Evolutionary conservation across 2,329 filamentous ascomycete genomes (phyloP).

Genomic region (Alternaria gansuensis): DNA sequence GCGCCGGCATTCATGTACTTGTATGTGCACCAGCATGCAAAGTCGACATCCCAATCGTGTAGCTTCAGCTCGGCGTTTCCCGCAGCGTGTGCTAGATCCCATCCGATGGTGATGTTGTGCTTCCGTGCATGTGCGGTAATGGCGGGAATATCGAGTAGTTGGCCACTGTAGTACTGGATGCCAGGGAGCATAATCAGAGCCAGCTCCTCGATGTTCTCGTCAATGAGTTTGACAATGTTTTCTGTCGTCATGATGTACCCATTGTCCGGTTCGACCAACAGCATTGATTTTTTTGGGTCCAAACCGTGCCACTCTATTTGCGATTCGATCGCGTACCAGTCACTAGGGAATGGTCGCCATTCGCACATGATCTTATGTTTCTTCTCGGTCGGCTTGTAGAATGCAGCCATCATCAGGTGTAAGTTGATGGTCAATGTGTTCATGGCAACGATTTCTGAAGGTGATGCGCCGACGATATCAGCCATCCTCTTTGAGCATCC

Average conservation of each 20-base stretch:
- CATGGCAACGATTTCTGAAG: slow-evolving; percentile 84
- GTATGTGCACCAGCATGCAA: slow-evolving; percentile 92
- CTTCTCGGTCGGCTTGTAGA: slow-evolving; percentile 74
- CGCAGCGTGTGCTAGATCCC: slow-evolving; percentile 87
- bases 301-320: slow-evolving; percentile 77
- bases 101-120: slow-evolving; percentile 77
- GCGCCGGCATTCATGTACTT: slow-evolving; percentile 92
- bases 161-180: slow-evolving; percentile 90
- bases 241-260: slow-evolving; percentile 70
- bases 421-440: slow-evolving; percentile 83
- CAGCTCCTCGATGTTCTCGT: slow-evolving; percentile 73
- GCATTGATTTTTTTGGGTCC: slow-evolving; percentile 69
- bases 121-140: slow-evolving; percentile 80
- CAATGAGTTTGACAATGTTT: slow-evolving; percentile 74
- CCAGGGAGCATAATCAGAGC: slow-evolving; percentile 82
- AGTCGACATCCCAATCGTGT: slow-evolving; percentile 90
- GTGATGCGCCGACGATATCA: slow-evolving; percentile 75
- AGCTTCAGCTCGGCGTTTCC: slow-evolving; percentile 82
- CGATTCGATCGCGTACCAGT: slow-evolving; percentile 84
- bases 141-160: slow-evolving; percentile 79
- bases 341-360: slow-evolving; percentile 87
- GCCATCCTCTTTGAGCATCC: slow-evolving; percentile 74
- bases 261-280: slow-evolving; percentile 75
- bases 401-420: slow-evolving; percentile 84
- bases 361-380: slow-evolving; percentile 83